A percentile compares a stretch with the other conserved stretches of the same genome.
Conservation (phyloP, 163 green algal species). For the Volvox carteri region DNA sequence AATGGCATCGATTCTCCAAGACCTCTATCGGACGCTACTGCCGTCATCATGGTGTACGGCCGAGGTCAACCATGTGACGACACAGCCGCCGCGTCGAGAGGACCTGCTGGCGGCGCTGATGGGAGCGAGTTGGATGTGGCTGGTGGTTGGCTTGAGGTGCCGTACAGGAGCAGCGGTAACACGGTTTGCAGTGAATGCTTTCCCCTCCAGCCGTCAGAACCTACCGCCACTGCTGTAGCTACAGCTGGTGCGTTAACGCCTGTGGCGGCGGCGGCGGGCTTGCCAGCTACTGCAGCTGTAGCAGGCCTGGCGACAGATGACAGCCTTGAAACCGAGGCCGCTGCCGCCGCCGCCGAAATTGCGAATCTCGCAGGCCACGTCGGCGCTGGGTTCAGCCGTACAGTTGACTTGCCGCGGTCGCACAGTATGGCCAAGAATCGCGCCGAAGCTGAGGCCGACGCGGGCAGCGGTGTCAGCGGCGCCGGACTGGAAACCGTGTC, state of each 20-base stretch:
- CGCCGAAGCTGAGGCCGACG: background rate
- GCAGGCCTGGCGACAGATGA: background rate
- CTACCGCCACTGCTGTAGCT: background rate
- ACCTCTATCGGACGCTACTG: background rate
- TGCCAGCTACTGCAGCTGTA: background rate
- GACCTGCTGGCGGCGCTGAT: background rate
- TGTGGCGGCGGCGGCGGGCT: too few species aligned
- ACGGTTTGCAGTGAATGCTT: background rate
- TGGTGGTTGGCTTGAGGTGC: background rate
- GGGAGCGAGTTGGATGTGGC: background rate
- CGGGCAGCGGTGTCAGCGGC: background rate
- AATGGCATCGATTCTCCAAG: background rate
- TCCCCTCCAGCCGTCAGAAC: background rate
- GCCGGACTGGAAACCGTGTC: background rate
- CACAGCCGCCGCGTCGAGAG: too few species aligned
- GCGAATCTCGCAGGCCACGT: background rate
- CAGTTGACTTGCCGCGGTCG: background rate
- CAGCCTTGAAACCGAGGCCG: background rate
- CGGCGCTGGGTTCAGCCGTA: background rate
- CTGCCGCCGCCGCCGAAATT: background rate
- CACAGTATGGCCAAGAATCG: background rate
- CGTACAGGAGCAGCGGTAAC: too few species aligned
- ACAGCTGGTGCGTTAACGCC: too few species aligned
- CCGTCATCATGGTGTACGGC: background rate
- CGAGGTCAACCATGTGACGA: too few species aligned